A percentile compares a stretch with the other conserved stretches of the same genome.
Conservation (phyloP, 1,139 yeast species). For the Pichiaceae sp. region DNA sequence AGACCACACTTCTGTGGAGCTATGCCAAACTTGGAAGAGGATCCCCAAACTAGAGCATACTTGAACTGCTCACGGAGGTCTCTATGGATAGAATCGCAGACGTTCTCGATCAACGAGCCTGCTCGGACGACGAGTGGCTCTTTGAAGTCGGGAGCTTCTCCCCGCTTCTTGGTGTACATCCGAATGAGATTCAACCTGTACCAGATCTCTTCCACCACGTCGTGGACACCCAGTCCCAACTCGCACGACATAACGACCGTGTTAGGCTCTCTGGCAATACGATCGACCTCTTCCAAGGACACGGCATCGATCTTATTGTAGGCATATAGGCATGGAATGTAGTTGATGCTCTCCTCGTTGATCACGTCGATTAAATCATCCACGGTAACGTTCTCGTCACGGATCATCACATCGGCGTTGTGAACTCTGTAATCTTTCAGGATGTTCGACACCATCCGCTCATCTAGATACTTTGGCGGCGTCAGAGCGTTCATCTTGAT, state of each 20-base stretch:
- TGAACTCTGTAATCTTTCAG: slow-evolving; percentile 83
- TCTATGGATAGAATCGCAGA: slow-evolving; percentile 88
- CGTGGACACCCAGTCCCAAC: slow-evolving; percentile 75
- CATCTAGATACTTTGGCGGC: slow-evolving; percentile 78
- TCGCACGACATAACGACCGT: slow-evolving; percentile 93
- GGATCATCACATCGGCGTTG: slow-evolving; percentile 84
- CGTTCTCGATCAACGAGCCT: slow-evolving; percentile 70
- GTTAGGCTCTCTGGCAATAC: slow-evolving; percentile 84
- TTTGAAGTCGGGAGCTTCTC: slow-evolving; percentile 66
- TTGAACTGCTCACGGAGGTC: slow-evolving; percentile 89
- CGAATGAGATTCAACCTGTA: slow-evolving; percentile 72
- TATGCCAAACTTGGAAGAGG: slow-evolving; percentile 70
- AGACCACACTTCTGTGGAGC: slow-evolving; percentile 96
- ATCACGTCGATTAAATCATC: slow-evolving; percentile 93
- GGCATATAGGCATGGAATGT: slow-evolving; percentile 85
- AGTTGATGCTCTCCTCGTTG: slow-evolving; percentile 78
- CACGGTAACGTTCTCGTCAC: slow-evolving; percentile 84
- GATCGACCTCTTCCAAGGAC: slow-evolving; percentile 86
- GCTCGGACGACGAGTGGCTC: slow-evolving; percentile 90
- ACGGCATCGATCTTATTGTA: slow-evolving; percentile 95
- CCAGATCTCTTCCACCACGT: slow-evolving; percentile 91
- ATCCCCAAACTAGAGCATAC: slow-evolving; percentile 95
- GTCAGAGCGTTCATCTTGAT: slow-evolving; percentile 72
- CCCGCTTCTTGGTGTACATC: slow-evolving; percentile 82
- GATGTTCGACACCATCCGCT: slow-evolving; percentile 67